phyloP scores from a whole-genome alignment of 441 rosid genomes.

The Gossypium trilobum region DNA sequence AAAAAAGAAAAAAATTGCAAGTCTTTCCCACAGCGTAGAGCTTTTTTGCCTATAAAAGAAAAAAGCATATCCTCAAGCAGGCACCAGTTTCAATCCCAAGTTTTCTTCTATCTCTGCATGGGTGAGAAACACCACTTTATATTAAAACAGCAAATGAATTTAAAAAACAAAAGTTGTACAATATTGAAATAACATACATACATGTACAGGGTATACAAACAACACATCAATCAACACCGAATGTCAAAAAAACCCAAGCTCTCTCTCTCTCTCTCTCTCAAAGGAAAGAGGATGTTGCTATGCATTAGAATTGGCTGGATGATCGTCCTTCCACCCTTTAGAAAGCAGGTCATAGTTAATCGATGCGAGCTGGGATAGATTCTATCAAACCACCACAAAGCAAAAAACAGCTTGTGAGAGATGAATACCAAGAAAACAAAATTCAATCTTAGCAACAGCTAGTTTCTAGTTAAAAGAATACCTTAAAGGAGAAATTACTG shows the following conservation, averaged over 20 bases:
- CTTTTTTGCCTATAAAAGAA: constrained; percentile 24
- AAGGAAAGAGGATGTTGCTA: constrained; percentile 23
- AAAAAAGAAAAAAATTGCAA: constrained; percentile 16
- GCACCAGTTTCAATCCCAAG: constrained; percentile 22
- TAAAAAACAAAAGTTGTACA: not conserved
- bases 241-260: constrained; percentile 18
- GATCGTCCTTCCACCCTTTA: constrained; percentile 90
- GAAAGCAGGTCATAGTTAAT: constrained; percentile 96
- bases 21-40: constrained; percentile 19
- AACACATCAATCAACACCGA: constrained; percentile 12
- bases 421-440: not conserved
- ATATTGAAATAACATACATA: constrained; percentile 33
- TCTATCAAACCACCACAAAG: constrained; percentile 32
- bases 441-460: not conserved
- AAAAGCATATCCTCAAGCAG: constrained; percentile 30
- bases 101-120: constrained; percentile 40
- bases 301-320: constrained; percentile 37
- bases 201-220: constrained; percentile 52
- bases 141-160: not conserved
- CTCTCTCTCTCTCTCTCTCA: constrained; percentile 1
- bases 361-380: constrained; percentile 89
- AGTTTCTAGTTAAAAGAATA: constrained; percentile 17
- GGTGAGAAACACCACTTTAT: not conserved
- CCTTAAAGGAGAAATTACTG: constrained; percentile 98
- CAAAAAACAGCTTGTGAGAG: not conserved